Evolutionary conservation across 2,329 filamentous ascomycete species (phyloP), one percentile per base, ranked within the genome.

Genomic region (Diaporthe sp.): DNA sequence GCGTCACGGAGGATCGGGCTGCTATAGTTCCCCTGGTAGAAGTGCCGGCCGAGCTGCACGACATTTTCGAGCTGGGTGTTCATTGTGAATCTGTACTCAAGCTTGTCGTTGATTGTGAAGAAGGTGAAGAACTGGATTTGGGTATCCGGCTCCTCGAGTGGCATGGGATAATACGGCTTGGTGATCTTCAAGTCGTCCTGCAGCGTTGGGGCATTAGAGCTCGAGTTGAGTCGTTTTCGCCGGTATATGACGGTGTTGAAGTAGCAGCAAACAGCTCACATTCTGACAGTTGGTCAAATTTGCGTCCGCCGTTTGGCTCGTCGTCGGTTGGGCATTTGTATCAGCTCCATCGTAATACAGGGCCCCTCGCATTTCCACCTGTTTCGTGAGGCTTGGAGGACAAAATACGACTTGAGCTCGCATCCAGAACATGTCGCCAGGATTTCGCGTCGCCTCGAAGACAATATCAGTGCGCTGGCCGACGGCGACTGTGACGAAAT

Each of bases 221-320:
- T 22, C 3, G 10, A 39, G 53, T 34, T 12, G 28, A 57, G 10
- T 34, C 19, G 15, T 13, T 34, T 57, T 57, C 15, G 6, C n/a
- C 12, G 28, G 17, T 9, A 22, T 13, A 22, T 19, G 53, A 10
- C 17, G 3, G 9, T 22, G 19, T 28, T 28, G 25, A 2, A 55
- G 25, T 6, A 51, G 5, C 25, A n/a, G 15, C 4, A 34, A 59
- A 10, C 31, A 59, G 39, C 55, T 59, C 12, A 59, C 55, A 31
- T 59, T 59, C 55, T 59, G 55, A 15, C 55, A 59, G 34, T 59
- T 59, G 31, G 55, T 59, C 34, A 59, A 37, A 59, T 59, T 59
- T 9, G 31, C 9, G 22, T 59, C 55, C 19, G 31, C 55, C 37
- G 31, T 59, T 4, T 59, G 55, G 31, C 8, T 59, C 19, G 55